Evolutionary conservation across 2,329 filamentous ascomycete species (phyloP).

Genomic region (Alternaria longipes): DNA sequence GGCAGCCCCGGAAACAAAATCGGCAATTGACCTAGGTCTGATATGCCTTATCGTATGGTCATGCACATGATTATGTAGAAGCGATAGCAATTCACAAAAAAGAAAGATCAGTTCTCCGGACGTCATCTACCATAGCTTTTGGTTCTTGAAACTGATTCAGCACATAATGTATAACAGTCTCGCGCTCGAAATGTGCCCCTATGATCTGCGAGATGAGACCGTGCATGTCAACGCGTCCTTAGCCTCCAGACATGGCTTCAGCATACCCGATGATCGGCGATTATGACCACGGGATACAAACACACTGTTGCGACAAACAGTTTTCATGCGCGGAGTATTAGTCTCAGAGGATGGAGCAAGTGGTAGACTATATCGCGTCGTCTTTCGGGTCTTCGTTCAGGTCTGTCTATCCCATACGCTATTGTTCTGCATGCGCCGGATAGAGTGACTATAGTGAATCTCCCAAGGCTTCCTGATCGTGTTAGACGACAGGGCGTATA

Average conservation of each 20-base stretch:
- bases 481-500: not conserved
- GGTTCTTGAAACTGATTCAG: not conserved
- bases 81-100: conserved; percentile 19
- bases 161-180: not conserved
- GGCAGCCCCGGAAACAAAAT: conserved; percentile 5
- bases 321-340: not conserved
- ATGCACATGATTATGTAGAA: conserved; percentile 15
- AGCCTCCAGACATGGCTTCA: not conserved
- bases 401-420: not conserved
- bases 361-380: not conserved
- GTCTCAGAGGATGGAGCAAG: not conserved
- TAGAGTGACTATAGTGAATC: not conserved
- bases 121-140: not conserved
- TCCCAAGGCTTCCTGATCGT: not conserved
- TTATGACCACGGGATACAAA: not conserved
- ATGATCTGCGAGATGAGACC: not conserved
- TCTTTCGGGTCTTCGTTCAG: not conserved
- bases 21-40: conserved; percentile 1
- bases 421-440: not conserved
- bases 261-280: not conserved
- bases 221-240: not conserved
- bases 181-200: not conserved
- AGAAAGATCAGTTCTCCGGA: conserved; percentile 5
- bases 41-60: conserved; percentile 1
- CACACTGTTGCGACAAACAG: not conserved